phyloP scores from a whole-genome alignment of 2,329 filamentous ascomycete genomes.

The Aspergillus carbonarius region DNA sequence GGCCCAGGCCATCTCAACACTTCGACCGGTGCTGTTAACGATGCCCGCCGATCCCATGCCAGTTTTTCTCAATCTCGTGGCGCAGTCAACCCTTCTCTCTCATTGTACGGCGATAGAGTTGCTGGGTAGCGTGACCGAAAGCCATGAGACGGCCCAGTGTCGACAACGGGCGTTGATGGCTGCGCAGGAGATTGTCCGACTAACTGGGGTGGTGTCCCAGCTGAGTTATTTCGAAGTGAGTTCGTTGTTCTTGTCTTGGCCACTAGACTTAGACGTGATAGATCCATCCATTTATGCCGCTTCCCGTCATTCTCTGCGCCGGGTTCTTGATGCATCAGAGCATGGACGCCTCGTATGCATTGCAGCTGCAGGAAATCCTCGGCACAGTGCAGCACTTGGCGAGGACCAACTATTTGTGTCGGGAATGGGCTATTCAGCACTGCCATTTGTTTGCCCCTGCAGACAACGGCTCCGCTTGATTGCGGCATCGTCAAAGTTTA shows the following conservation, averaged over 20 bases:
- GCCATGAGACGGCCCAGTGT: background rate
- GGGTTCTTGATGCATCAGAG: background rate
- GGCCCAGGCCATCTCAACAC: background rate
- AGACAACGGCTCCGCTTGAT: too few species aligned
- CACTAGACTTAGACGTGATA: background rate
- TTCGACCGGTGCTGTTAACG: background rate
- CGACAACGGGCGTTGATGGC: constrained; percentile 6
- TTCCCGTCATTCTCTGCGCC: constrained; percentile 3
- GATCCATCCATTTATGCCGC: constrained; percentile 6
- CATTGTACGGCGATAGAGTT: background rate
- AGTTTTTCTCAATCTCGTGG: background rate
- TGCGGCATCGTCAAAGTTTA: background rate
- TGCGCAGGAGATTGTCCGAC: constrained; percentile 15
- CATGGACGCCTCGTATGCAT: background rate
- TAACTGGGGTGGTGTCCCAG: constrained; percentile 10
- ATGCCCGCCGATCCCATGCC: background rate
- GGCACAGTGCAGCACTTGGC: background rate
- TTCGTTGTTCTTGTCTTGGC: background rate
- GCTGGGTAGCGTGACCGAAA: background rate
- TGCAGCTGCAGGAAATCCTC: constrained; percentile 1
- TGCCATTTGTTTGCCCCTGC: background rate
- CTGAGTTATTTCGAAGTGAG: constrained; percentile 15
- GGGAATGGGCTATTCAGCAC: background rate
- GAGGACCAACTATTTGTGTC: background rate
- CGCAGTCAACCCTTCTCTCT: background rate